Percentiles rank a stretch among this genome's conserved stretches.
Evolutionary conservation across 2,329 filamentous ascomycete species (phyloP).

Genomic region (Penicillium capsulatum): DNA sequence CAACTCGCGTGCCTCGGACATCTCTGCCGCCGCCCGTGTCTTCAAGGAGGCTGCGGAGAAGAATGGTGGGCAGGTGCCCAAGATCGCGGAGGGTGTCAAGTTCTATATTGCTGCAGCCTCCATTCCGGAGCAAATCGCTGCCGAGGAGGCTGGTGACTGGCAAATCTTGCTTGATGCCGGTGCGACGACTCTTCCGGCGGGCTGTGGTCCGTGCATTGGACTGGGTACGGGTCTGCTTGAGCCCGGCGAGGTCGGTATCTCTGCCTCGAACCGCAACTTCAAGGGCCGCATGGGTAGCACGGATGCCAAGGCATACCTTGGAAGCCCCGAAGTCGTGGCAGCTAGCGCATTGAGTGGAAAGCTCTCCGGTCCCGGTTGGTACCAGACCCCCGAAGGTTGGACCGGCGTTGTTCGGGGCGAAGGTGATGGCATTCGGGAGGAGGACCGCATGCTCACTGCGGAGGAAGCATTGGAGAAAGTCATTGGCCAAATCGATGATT

Average conservation of each 20-base stretch:
- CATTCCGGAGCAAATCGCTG: slow-evolving; percentile 65
- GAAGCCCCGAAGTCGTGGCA: slow-evolving; percentile 85
- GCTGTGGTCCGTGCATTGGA: slow-evolving; percentile 83
- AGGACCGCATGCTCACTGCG: slow-evolving; percentile 62
- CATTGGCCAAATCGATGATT: slow-evolving; percentile 62
- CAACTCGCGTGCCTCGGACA: slow-evolving; percentile 75
- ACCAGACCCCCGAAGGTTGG: slow-evolving; percentile 66
- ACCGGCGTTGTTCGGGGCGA: slow-evolving; percentile 61
- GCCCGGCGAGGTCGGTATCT: slow-evolving; percentile 80
- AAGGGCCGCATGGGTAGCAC: slow-evolving; percentile 83
- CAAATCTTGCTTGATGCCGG: slow-evolving; percentile 75
- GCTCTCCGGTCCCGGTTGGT: slow-evolving; percentile 67
- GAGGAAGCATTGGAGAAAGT: slow-evolving; percentile 69
- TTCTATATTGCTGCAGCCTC: slow-evolving; percentile 92
- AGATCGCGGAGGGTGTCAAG: slow-evolving; percentile 70
- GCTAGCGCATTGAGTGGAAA: slow-evolving; percentile 68
- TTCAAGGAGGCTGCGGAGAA: slow-evolving; percentile 69
- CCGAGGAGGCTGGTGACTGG: slow-evolving; percentile 83
- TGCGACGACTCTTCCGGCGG: slow-evolving; percentile 65
- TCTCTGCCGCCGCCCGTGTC: slow-evolving; percentile 76
- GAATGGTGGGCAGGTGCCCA: slow-evolving; percentile 59
- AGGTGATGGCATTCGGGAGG: slow-evolving; percentile 61
- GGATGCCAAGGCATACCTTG: slow-evolving; percentile 78
- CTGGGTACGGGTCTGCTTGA: slow-evolving; percentile 75
- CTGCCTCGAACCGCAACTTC: slow-evolving; percentile 82